A percentile compares a stretch with the other conserved stretches of the same genome.
Evolutionary conservation across 2,329 filamentous ascomycete genomes (phyloP).

Genomic region (Fusarium denticulatum): DNA sequence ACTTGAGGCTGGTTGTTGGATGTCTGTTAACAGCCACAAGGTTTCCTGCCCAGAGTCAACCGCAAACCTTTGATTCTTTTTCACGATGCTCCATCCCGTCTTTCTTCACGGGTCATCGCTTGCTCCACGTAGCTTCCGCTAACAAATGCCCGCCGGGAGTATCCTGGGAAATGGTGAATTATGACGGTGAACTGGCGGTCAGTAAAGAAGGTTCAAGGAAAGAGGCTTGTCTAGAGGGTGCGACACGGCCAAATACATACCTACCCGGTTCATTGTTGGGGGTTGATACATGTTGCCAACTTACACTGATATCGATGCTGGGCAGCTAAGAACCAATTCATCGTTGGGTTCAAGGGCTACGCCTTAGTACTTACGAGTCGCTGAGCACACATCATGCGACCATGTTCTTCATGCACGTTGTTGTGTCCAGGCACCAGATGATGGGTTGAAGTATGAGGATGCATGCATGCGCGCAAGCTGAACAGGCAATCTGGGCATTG

Average conservation of each 20-base stretch:
- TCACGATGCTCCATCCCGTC: constrained; percentile 21
- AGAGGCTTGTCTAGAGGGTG: constrained; percentile 25
- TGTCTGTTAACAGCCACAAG: constrained; percentile 4
- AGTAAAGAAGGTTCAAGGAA: constrained; percentile 38
- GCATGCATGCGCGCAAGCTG: constrained; percentile 6
- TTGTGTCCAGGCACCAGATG: constrained; percentile 3
- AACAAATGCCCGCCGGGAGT: constrained; percentile 33
- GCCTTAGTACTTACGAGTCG: constrained; percentile 17
- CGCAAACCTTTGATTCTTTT: background rate
- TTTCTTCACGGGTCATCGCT: constrained; percentile 20
- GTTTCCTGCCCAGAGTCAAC: constrained; percentile 11
- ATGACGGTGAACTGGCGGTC: constrained; percentile 60
- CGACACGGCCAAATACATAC: constrained; percentile 22
- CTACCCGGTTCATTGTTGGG: constrained; percentile 9
- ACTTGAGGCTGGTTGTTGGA: background rate
- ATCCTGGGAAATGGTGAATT: constrained; percentile 31
- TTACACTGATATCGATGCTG: constrained; percentile 7
- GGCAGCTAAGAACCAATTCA: constrained; percentile 2
- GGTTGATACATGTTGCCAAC: constrained; percentile 18
- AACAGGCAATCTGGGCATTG: constrained; percentile 4
- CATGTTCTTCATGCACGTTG: constrained; percentile 19
- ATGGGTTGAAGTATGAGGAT: constrained; percentile 8
- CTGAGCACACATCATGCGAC: constrained; percentile 25
- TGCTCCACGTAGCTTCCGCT: constrained; percentile 38
- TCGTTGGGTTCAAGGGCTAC: constrained; percentile 31